phyloP scores from a whole-genome alignment of 2,329 filamentous ascomycete genomes.

The Tolypocladium pustulatum region DNA sequence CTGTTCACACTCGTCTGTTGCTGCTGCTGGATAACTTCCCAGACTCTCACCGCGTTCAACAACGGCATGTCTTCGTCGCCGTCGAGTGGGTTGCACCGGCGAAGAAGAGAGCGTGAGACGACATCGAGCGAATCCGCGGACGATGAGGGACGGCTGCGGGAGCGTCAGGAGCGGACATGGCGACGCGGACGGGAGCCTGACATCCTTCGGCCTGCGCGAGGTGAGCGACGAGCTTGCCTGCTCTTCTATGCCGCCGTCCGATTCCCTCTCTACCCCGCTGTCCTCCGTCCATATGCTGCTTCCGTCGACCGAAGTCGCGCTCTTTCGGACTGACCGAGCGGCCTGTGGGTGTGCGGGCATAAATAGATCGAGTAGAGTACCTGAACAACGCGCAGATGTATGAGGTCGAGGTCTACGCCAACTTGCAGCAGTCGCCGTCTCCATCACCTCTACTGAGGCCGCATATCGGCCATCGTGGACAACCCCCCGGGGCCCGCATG shows the following conservation, averaged over 20 bases:
- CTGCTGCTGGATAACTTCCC: neutral
- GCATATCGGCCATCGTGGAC: neutral
- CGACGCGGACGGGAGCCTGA: neutral
- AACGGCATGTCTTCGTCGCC: neutral
- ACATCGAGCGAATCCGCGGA: neutral
- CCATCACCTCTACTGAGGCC: neutral
- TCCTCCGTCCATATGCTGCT: neutral
- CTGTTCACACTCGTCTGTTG: neutral
- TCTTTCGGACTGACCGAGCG: neutral
- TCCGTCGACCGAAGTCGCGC: too few relatives aligned
- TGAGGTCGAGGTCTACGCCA: neutral
- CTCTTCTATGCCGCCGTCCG: neutral
- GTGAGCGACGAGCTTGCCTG: neutral
- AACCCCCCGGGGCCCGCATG: neutral
- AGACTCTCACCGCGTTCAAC: neutral
- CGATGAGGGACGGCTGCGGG: neutral
- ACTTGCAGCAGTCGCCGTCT: neutral
- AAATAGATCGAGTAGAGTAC: neutral
- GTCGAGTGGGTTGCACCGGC: too few relatives aligned
- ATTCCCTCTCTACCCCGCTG: neutral
- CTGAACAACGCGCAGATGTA: neutral
- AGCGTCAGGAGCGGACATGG: neutral
- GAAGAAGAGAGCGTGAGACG: too few relatives aligned
- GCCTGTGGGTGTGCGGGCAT: neutral
- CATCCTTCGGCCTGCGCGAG: neutral